A percentile compares a stretch with the other conserved stretches of the same genome.
Conservation (phyloP, 257 asterid genomes). For the Solanum chilense region DNA sequence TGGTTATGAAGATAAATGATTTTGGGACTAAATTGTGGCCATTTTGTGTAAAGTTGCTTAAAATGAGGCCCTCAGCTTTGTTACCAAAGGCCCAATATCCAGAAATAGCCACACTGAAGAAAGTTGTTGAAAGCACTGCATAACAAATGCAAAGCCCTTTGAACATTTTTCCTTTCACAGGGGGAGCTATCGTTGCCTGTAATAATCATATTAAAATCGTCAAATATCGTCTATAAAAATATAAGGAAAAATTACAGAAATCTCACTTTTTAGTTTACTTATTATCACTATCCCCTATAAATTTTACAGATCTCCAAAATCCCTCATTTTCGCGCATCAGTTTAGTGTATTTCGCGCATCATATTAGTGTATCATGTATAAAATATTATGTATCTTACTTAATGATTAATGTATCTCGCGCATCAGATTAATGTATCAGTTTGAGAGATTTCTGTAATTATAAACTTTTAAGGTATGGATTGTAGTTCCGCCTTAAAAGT, state of each 20-base stretch:
- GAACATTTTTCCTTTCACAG: slow-evolving; percentile 91
- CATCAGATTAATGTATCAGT: too few species aligned
- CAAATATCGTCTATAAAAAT: not conserved
- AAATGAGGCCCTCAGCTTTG: slow-evolving; percentile 39
- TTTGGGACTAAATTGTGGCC: slow-evolving; percentile 54
- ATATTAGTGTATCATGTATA: too few species aligned
- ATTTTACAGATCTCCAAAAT: too few species aligned
- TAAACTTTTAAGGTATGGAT: too few species aligned
- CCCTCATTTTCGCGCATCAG: too few species aligned
- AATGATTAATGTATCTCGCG: too few species aligned
- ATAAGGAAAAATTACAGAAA: not conserved
- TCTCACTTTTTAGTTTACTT: too few species aligned
- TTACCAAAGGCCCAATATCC: slow-evolving; percentile 96
- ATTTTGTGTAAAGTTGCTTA: slow-evolving; percentile 50
- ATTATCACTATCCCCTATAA: too few species aligned
- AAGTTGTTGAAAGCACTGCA: slow-evolving; percentile 38
- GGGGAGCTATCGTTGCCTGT: slow-evolving; percentile 83
- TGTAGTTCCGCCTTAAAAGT: too few species aligned
- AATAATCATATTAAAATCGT: not conserved
- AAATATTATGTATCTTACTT: too few species aligned
- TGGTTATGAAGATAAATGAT: slow-evolving; percentile 60
- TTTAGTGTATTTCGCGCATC: too few species aligned
- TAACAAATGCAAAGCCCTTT: slow-evolving; percentile 82
- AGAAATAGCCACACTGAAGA: slow-evolving; percentile 73
- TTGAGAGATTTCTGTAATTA: too few species aligned